phyloP scores from a whole-genome alignment of 2,329 filamentous ascomycete species.

The Ophiostoma australiae region DNA sequence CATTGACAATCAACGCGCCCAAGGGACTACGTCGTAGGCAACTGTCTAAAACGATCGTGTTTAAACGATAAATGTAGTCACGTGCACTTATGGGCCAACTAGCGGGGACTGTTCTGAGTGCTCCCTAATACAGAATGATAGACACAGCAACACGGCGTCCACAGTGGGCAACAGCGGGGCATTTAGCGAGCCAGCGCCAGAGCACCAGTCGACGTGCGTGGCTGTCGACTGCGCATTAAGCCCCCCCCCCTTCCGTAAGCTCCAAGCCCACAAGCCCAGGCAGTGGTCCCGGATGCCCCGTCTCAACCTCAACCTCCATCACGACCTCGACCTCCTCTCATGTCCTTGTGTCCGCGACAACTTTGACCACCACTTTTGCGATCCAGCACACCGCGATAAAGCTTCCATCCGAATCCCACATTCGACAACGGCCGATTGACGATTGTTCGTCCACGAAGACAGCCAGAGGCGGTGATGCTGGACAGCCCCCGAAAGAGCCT shows the following conservation, averaged over 20 bases:
- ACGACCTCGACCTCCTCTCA: background rate
- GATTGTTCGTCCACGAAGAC: background rate
- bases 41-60: background rate
- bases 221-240: background rate
- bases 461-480: constrained; percentile 7
- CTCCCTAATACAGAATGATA: background rate
- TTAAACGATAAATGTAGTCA: background rate
- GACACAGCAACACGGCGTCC: background rate
- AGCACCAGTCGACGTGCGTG: background rate
- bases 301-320: background rate
- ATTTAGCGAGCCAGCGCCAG: constrained; percentile 1
- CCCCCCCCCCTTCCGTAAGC: constrained; percentile 14
- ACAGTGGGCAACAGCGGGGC: constrained; percentile 7
- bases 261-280: constrained; percentile 11
- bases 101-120: background rate
- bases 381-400: background rate
- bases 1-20: background rate
- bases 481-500: background rate
- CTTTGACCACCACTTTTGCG: background rate
- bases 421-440: background rate
- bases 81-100: background rate
- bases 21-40: background rate
- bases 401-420: background rate
- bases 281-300: constrained; percentile 2
- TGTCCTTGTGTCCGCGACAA: constrained; percentile 4